These are phyloP conservation scores for Suhomyces maxii DNA, from an alignment of 1,139 yeast genomes.

Conservation along the genomic window DNA sequence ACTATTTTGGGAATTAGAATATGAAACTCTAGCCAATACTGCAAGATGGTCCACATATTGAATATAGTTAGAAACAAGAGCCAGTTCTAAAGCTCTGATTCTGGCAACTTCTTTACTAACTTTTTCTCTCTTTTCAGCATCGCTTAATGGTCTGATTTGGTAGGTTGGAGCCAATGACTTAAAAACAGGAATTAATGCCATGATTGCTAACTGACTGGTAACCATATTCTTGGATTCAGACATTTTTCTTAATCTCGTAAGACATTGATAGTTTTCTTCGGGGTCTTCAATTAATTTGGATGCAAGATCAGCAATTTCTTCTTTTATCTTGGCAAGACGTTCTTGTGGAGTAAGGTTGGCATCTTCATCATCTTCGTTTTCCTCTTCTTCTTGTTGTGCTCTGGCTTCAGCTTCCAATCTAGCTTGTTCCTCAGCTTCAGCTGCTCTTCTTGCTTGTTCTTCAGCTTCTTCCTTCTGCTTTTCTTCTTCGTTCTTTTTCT, in stretches of 20 bases:
- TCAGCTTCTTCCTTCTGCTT: conserved; percentile 16
- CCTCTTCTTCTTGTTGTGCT: conserved; percentile 22
- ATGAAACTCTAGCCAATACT: conserved; percentile 39
- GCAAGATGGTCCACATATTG: conserved; percentile 62
- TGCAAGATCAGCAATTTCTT: conserved; percentile 80
- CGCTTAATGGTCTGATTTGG: conserved; percentile 78
- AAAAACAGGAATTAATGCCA: conserved; percentile 82
- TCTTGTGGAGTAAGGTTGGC: conserved; percentile 57
- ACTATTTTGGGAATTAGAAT: conserved; percentile 41
- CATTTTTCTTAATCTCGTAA: conserved; percentile 73
- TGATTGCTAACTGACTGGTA: conserved; percentile 69
- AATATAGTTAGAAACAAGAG: conserved; percentile 66
- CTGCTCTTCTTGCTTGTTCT: not conserved
- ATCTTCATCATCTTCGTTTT: conserved; percentile 44
- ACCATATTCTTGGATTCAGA: conserved; percentile 65
- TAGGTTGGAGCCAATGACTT: conserved; percentile 87
- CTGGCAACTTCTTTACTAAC: conserved; percentile 80
- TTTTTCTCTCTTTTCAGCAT: conserved; percentile 75
- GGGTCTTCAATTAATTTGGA: conserved; percentile 83
- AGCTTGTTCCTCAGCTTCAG: conserved; percentile 15
- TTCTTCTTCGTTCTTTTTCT: conserved; percentile 25
- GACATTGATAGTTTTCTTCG: conserved; percentile 71
- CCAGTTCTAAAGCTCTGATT: conserved; percentile 77
- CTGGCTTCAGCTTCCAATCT: conserved; percentile 20
- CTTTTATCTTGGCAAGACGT: conserved; percentile 63